Evolutionary conservation across 257 asterid genomes (phyloP).

Genomic region (Capsicum baccatum): DNA sequence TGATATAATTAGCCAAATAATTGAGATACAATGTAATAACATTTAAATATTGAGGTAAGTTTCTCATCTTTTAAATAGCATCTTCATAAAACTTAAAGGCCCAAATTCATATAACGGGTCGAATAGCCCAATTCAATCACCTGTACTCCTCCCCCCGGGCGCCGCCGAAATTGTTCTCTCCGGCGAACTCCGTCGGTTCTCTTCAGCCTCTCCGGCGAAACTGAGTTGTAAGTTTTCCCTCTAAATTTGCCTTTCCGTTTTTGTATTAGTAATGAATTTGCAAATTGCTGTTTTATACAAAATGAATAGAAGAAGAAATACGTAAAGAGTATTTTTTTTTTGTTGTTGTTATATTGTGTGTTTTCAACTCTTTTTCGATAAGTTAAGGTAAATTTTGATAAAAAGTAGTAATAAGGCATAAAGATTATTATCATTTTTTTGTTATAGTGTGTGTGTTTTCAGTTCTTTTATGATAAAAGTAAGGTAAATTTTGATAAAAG

Average conservation of each 20-base stretch:
- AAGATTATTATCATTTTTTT: no score
- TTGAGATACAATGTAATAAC: no score
- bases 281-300: neutral
- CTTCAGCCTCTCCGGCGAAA: neutral
- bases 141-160: neutral
- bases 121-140: neutral
- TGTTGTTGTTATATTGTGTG: neutral
- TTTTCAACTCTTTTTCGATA: neutral
- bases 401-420: neutral
- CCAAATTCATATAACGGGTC: neutral
- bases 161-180: neutral
- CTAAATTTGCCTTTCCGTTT: no score
- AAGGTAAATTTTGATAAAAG: no score
- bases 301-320: neutral
- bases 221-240: no score
- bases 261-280: neutral
- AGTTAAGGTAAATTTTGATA: no score
- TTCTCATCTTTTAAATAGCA: no score
- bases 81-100: neutral
- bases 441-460: no score
- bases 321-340: neutral
- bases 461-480: no score
- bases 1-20: no score
- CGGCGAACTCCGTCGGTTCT: neutral
- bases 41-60: no score